phyloP scores from a whole-genome alignment of 1,139 yeast genomes.

The Diutina sp. region DNA sequence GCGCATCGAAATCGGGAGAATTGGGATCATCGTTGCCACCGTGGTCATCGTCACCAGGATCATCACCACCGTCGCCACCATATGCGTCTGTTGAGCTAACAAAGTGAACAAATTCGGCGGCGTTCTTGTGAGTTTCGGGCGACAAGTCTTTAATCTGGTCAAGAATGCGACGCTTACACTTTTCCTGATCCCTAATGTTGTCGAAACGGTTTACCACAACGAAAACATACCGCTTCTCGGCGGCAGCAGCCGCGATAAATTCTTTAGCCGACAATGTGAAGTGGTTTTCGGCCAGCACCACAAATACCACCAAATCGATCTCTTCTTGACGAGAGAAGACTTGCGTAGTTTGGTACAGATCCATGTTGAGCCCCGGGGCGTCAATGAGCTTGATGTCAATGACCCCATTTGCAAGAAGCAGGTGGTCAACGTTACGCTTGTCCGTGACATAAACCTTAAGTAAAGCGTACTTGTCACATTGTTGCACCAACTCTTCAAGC shows the following conservation, averaged over 20 bases:
- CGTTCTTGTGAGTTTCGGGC: constrained; percentile 83
- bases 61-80: constrained; percentile 18
- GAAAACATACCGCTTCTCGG: constrained; percentile 83
- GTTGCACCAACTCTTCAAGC: constrained; percentile 59
- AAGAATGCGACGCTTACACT: constrained; percentile 54
- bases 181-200: constrained; percentile 7
- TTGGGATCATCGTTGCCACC: constrained; percentile 20
- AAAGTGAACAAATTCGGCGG: constrained; percentile 88
- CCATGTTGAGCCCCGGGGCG: constrained; percentile 94
- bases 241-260: constrained; percentile 81
- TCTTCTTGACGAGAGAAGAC: constrained; percentile 95
- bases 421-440: constrained; percentile 51
- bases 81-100: constrained; percentile 40
- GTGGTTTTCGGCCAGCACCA: constrained; percentile 92
- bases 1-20: constrained; percentile 61
- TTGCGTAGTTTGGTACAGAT: constrained; percentile 88
- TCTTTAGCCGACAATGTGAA: constrained; percentile 91
- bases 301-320: constrained; percentile 91
- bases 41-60: constrained; percentile 14
- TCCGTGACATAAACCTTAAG: constrained; percentile 79
- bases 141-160: constrained; percentile 81
- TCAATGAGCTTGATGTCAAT: constrained; percentile 89
- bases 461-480: constrained; percentile 58
- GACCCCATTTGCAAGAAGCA: constrained; percentile 77
- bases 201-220: constrained; percentile 82